Evolutionary conservation across 2,329 filamentous ascomycete genomes (phyloP), one percentile per base, ranked within the genome.

Genomic region (Ophiocordyceps polyrhachis-furcata): DNA sequence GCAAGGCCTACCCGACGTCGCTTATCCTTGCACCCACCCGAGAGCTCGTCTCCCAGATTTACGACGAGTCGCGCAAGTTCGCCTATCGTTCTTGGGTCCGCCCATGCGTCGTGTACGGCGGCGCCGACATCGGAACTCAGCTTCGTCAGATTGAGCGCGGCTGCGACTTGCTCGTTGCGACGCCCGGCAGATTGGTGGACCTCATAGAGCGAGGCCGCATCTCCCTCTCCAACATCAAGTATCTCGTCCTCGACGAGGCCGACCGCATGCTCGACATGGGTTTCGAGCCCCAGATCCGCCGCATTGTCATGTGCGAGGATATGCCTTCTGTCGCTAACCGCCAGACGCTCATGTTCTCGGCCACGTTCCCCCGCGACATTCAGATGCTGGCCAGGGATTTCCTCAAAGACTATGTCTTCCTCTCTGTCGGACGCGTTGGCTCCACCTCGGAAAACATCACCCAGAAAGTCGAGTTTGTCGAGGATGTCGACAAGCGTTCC

Each of bases 221-320:
- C 63, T 96, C 91, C 41, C 81, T 98, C 46, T 78, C 81, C 66
- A 95, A 94, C 75, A 98, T 98, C 76, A 96, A 95, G 74, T 98
- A 98, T 63, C 77, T 98, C 50, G 86, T 98, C 56, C 84, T 98
- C 45, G 91, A 98, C 57, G 91, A 98, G 77, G 91, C 91, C 65
- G 91, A 98, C 72, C 91, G 91, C 64, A 98, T 98, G 91, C 75
- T 98, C 74, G 91, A 98, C 76, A 98, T 98, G 91, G 91, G 91
- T 91, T 98, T 98, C 74, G 91, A 98, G 73, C 91, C 91, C 58
- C 91, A 98, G 70, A 98, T 98, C 61, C 88, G 91, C 59, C 84
- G 89, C 57, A 96, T 98, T 58, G 91, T 98, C 41, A 89, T 96
- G 68, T 87, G 87, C 49, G 91, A 96, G 69, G 91, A 98, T 58